phyloP scores from a whole-genome alignment of 768 basidiomycete genomes.

The Pulveroboletus ravenelii region DNA sequence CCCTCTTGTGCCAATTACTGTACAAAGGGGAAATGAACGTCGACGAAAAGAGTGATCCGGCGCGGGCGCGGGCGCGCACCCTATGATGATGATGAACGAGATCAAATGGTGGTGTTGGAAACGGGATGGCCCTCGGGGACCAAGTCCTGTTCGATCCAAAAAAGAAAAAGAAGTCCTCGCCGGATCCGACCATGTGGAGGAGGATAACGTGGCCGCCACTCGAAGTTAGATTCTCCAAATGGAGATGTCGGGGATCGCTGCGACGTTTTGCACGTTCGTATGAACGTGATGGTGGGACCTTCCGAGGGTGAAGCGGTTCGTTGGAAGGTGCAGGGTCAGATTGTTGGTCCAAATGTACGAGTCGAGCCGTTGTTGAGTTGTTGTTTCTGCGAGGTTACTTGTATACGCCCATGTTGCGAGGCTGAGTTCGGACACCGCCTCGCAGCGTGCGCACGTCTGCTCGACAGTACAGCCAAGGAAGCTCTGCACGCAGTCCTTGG shows the following conservation, averaged over 20 bases:
- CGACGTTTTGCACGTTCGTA: not conserved
- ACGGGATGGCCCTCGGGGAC: not conserved
- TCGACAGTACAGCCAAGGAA: not conserved
- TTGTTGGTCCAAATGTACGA: too few species aligned
- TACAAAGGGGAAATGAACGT: not conserved
- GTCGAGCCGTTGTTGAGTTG: too few species aligned
- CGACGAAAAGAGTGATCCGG: not conserved
- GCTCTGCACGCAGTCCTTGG: not conserved
- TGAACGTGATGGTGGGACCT: too few species aligned
- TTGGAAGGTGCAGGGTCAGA: too few species aligned
- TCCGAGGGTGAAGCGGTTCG: too few species aligned
- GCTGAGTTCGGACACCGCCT: not conserved
- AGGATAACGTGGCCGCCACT: conserved; percentile 6
- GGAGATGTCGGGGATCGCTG: not conserved
- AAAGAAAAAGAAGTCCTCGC: not conserved
- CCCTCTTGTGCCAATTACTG: too few species aligned
- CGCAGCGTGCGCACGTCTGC: not conserved
- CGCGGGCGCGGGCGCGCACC: not conserved
- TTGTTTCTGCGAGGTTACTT: too few species aligned
- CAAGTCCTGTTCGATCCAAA: not conserved
- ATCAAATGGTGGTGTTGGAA: not conserved
- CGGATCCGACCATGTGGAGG: not conserved
- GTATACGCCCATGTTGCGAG: too few species aligned
- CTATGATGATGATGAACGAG: not conserved
- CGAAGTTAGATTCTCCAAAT: not conserved